Conservation (phyloP, 495 filamentous ascomycete genomes). For the Paragyromitra xinjiangensis region DNA sequence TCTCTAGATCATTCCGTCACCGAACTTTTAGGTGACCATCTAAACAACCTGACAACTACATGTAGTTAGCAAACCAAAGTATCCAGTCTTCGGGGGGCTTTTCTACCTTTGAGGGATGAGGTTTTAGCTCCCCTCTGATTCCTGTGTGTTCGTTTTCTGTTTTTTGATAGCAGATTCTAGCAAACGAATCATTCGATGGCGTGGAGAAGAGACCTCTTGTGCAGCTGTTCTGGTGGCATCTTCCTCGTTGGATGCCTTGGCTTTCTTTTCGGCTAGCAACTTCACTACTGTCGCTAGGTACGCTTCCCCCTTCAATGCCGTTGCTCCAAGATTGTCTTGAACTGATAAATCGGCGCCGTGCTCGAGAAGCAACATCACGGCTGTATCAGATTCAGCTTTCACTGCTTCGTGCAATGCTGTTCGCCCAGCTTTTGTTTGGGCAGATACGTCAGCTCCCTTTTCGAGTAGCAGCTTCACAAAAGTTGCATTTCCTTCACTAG, state of each 20-base stretch:
- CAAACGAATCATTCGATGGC: neutral
- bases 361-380: neutral
- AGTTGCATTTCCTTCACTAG: neutral
- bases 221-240: neutral
- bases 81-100: neutral
- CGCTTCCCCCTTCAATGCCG: neutral
- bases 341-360: neutral
- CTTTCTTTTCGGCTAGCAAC: neutral
- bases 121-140: neutral
- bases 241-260: neutral
- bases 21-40: neutral
- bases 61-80: neutral
- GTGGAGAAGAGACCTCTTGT: neutral
- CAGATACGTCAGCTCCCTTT: neutral
- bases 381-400: neutral
- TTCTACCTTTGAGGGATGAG: neutral
- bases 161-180: neutral
- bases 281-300: neutral
- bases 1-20: no score
- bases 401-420: neutral
- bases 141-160: neutral
- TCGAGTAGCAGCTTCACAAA: constrained; percentile 1
- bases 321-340: neutral
- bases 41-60: neutral
- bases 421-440: neutral